Percentiles rank a stretch among this genome's conserved stretches.
Evolutionary conservation across 2,329 filamentous ascomycete species (phyloP).

Genomic region (Endothia cerciana): DNA sequence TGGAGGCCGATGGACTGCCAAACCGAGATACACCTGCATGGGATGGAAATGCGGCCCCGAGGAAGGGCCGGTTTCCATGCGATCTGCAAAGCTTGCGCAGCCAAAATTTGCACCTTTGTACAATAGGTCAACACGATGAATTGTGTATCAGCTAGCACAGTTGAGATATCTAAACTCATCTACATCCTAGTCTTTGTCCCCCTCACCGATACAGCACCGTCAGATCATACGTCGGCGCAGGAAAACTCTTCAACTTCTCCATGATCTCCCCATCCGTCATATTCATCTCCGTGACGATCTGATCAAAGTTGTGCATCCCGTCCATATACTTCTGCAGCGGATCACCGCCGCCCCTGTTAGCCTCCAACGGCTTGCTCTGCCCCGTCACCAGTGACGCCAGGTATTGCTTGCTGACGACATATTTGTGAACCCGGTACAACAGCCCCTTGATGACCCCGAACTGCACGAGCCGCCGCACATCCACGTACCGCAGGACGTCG

Average conservation of each 20-base stretch:
- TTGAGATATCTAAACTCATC: neutral
- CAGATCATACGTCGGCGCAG: constrained; percentile 55
- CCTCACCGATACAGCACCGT: constrained; percentile 56
- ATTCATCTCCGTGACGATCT: constrained; percentile 78
- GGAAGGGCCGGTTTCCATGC: no score
- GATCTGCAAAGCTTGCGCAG: no score
- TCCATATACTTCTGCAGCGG: constrained; percentile 71
- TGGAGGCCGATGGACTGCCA: neutral
- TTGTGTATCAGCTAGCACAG: constrained; percentile 10
- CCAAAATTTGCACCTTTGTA: constrained; percentile 31
- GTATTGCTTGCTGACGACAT: constrained; percentile 73
- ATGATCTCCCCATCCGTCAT: constrained; percentile 72
- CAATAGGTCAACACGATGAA: constrained; percentile 15
- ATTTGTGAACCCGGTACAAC: constrained; percentile 90
- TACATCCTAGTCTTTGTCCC: neutral
- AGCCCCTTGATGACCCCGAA: constrained; percentile 97
- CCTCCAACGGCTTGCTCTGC: constrained; percentile 44
- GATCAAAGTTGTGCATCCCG: constrained; percentile 77
- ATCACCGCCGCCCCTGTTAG: constrained; percentile 37
- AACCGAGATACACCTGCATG: neutral
- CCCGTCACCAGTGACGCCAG: constrained; percentile 60
- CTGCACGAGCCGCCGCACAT: constrained; percentile 88
- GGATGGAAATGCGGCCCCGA: neutral
- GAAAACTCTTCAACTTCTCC: constrained; percentile 65
- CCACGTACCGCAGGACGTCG: constrained; percentile 73